Evolutionary conservation across 1,284 basidiomycete species (phyloP).

Genomic region (Sanguinoderma infundibulare): DNA sequence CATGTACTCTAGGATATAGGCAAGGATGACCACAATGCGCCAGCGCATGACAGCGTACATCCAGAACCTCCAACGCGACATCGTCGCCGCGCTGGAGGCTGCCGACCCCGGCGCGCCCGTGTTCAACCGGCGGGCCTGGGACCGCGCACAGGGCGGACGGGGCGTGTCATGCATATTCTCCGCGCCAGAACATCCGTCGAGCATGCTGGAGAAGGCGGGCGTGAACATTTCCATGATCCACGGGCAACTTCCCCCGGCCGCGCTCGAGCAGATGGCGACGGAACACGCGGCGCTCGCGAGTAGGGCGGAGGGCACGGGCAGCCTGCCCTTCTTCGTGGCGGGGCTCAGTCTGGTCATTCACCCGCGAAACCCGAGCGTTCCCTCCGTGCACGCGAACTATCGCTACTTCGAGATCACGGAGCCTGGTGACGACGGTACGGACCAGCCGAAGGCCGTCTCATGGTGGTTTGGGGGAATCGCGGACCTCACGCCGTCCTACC

Average conservation of each 20-base stretch:
- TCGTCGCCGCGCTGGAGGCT: conserved; percentile 79
- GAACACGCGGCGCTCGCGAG: conserved; percentile 77
- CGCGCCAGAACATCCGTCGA: conserved; percentile 50
- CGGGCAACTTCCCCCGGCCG: conserved; percentile 87
- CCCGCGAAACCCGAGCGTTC: conserved; percentile 89
- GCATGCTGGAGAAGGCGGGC: conserved; percentile 93
- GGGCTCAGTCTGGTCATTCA: conserved; percentile 94
- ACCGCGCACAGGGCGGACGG: conserved; percentile 82
- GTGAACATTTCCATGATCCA: conserved; percentile 96
- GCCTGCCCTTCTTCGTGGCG: conserved; percentile 91
- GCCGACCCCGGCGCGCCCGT: conserved; percentile 74
- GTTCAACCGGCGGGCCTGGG: conserved; percentile 91
- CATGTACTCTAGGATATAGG: too few relatives aligned
- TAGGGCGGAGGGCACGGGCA: conserved; percentile 65
- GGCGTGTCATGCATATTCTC: conserved; percentile 91
- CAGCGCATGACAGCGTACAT: conserved; percentile 83
- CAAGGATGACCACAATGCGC: conserved; percentile 73
- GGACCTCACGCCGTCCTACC: conserved; percentile 93
- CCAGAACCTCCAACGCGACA: conserved; percentile 78
- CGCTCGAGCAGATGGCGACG: conserved; percentile 92
- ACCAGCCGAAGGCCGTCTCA: conserved; percentile 60
- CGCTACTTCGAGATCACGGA: conserved; percentile 94
- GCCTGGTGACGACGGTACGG: conserved; percentile 38
- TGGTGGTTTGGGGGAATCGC: conserved; percentile 99
- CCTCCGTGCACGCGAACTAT: conserved; percentile 97